These are phyloP conservation scores for Kwoniella botswanensis DNA, from an alignment of 768 basidiomycete species.

Conservation along the genomic window DNA sequence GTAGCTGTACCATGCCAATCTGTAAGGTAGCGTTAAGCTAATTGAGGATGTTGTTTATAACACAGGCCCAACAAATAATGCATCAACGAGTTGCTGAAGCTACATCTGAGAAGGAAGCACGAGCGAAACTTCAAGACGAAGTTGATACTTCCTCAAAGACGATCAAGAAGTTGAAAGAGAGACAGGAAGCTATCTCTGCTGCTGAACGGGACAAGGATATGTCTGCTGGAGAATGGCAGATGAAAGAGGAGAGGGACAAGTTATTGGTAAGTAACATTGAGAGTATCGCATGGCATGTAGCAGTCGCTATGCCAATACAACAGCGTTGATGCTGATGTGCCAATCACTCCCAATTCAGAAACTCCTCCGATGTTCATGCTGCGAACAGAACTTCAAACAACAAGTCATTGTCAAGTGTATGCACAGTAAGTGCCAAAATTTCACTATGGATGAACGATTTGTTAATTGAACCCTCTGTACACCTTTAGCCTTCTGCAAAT, in stretches of 20 bases:
- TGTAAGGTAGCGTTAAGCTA: too few relatives aligned
- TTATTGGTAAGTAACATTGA: constrained; percentile 50
- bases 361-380: constrained; percentile 87
- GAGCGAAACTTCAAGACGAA: constrained; percentile 54
- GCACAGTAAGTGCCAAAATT: constrained; percentile 70
- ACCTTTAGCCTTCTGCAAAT: constrained; percentile 68
- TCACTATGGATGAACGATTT: too few relatives aligned
- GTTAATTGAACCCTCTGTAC: too few relatives aligned
- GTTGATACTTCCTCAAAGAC: constrained; percentile 41
- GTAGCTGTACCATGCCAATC: constrained; percentile 6
- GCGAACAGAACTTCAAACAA: constrained; percentile 74
- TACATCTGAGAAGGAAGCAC: constrained; percentile 45
- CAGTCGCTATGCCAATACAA: too few relatives aligned
- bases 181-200: constrained; percentile 42
- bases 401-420: constrained; percentile 85
- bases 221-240: constrained; percentile 35
- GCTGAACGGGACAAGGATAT: constrained; percentile 19
- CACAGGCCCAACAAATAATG: constrained; percentile 50
- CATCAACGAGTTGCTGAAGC: constrained; percentile 49
- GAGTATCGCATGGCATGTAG: too few relatives aligned
- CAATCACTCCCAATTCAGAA: too few relatives aligned
- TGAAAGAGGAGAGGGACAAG: constrained; percentile 51
- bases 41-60: too few relatives aligned
- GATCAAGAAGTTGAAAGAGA: constrained; percentile 54
- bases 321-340: too few relatives aligned